Percentiles rank a stretch among this genome's conserved stretches.
phyloP scores from a whole-genome alignment of 1,284 basidiomycete species.

The Pyrrhoderma noxium region DNA sequence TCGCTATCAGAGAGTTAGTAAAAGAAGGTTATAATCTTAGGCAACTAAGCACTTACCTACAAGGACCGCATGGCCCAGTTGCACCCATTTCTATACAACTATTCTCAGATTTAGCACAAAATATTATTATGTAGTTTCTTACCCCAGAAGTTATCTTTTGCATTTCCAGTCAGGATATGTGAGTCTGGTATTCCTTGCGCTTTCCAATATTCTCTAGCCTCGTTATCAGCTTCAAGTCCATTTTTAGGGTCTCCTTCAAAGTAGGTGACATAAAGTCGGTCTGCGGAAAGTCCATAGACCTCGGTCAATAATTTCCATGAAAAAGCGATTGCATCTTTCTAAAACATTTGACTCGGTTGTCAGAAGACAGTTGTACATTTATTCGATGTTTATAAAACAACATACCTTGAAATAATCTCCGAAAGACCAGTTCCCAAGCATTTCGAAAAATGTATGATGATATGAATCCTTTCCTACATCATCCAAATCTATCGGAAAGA shows the following conservation, averaged over 20 bases:
- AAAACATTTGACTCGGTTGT: constrained; percentile 17
- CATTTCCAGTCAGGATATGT: constrained; percentile 90
- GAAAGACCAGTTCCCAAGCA: constrained; percentile 99
- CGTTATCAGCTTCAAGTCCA: constrained; percentile 84
- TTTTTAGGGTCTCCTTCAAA: constrained; percentile 89
- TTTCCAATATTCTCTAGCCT: constrained; percentile 84
- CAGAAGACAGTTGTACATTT: too few relatives aligned
- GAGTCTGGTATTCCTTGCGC: constrained; percentile 82
- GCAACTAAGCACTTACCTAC: constrained; percentile 47
- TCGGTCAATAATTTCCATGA: constrained; percentile 93
- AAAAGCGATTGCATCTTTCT: constrained; percentile 89
- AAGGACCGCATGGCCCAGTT: constrained; percentile 96
- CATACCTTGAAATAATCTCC: constrained; percentile 97
- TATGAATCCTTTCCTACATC: constrained; percentile 98
- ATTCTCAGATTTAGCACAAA: constrained; percentile 10
- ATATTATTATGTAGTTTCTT: constrained; percentile 23
- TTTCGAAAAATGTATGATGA: constrained; percentile 98
- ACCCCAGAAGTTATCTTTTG: constrained; percentile 99
- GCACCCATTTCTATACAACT: constrained; percentile 84
- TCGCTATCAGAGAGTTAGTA: constrained; percentile 42
- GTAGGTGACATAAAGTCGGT: constrained; percentile 95
- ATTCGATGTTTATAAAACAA: constrained; percentile 3
- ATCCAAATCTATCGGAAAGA: constrained; percentile 67
- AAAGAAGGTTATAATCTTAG: too few relatives aligned
- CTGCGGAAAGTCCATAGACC: constrained; percentile 83